Conservation (phyloP, 164 flowering plant genomes). For the Amborella trichopoda region DNA sequence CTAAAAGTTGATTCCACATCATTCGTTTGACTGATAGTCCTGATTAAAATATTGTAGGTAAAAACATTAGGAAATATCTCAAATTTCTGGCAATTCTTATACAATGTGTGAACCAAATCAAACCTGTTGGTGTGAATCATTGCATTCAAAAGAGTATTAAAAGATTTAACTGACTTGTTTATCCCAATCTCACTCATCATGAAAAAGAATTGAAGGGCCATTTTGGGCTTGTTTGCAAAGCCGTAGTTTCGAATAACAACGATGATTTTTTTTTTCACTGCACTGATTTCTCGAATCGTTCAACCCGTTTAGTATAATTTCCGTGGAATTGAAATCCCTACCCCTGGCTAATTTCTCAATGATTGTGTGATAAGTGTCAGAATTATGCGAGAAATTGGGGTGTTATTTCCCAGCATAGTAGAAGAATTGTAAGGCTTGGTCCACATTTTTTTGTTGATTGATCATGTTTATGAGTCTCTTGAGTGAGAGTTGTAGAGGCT, state of each 20-base stretch:
- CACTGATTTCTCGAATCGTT: constrained; percentile 25
- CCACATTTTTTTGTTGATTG: constrained; percentile 53
- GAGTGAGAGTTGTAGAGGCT: constrained; percentile 60
- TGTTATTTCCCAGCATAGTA: constrained; percentile 60
- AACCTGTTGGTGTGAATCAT: constrained; percentile 51
- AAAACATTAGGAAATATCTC: constrained; percentile 60
- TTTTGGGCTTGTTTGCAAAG: constrained; percentile 35
- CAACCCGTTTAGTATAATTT: constrained; percentile 37
- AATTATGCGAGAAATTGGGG: constrained; percentile 53
- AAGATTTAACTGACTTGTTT: constrained; percentile 43
- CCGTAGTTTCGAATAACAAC: constrained; percentile 57
- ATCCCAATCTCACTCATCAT: constrained; percentile 36
- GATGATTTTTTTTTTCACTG: constrained; percentile 51
- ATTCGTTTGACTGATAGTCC: constrained; percentile 48
- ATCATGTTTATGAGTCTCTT: constrained; percentile 55
- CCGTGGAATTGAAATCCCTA: constrained; percentile 44
- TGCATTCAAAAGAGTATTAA: constrained; percentile 64
- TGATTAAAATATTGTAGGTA: constrained; percentile 60
- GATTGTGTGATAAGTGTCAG: constrained; percentile 54
- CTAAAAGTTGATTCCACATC: constrained; percentile 44
- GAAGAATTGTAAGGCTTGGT: constrained; percentile 86
- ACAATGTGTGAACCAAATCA: constrained; percentile 41
- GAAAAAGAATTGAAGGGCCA: constrained; percentile 44
- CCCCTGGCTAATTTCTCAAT: constrained; percentile 54
- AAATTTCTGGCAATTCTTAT: constrained; percentile 33